Evolutionary conservation across 1,139 yeast genomes (phyloP), one percentile per base, ranked within the genome.

Genomic region (Yamadazyma blattariae): DNA sequence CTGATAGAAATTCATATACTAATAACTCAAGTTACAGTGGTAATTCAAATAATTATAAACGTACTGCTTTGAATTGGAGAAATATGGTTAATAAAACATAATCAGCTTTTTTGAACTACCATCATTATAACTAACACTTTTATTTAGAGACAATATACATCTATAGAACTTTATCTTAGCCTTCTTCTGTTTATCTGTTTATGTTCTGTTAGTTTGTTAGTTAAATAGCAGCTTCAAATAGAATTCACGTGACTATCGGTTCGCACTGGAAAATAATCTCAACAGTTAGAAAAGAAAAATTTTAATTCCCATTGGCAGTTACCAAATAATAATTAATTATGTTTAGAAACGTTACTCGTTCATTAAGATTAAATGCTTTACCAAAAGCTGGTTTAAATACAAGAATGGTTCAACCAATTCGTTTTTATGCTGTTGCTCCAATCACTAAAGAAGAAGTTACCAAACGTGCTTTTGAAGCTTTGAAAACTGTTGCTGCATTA

Each of bases 1-100:
- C 48, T 2, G 51, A 42, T 22, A 47, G 41, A 24, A 40, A 34
- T 24, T 44, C 48, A 3, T n/a, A n/a, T n/a, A 36, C 43, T 18
- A 36, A 36, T 16, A 41, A 39, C 18, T 45, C 45, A 10, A 31
- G 34, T 19, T 18, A 27, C 18, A 41, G 42, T 35, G 33, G 32
- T 20, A n/a, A 32, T 12, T 35, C 46, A n/a, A 12, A 7, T 7
- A 52, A 56, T 39, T 49, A 60, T 15, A 70, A 67, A 57, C 57
- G 74, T 42, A 70, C 75, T 17, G 68, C 74, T 1, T 54, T 71
- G 56, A 69, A 68, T 53, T 73, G 79, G 79, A 67, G 75, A 51
- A 48, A 35, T 30, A 37, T 44, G 41, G 48, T 46, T 23, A 39
- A 29, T 11, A 35, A 34, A 9, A 17, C 21, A n/a, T n/a, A n/a